Conservation (phyloP, 176 grass and related monocot species). For the Eragrostis curvula region DNA sequence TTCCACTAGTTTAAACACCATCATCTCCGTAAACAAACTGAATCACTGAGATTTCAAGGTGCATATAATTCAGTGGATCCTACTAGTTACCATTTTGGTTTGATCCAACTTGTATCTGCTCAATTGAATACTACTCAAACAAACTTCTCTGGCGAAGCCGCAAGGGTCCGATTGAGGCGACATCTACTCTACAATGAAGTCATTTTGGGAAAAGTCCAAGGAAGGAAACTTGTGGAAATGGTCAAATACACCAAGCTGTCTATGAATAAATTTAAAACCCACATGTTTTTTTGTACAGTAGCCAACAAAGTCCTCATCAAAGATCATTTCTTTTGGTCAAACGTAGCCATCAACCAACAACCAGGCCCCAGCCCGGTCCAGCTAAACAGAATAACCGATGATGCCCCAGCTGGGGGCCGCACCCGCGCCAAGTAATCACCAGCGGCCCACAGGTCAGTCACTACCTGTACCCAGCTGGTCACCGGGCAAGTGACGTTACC, state of each 20-base stretch:
- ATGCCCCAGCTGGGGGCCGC: not conserved
- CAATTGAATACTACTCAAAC: too few species aligned
- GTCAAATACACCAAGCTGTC: not conserved
- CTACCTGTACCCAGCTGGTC: not conserved
- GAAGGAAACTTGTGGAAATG: not conserved
- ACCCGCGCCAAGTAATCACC: not conserved
- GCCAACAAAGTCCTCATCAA: not conserved
- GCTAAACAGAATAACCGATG: too few species aligned
- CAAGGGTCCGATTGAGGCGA: not conserved
- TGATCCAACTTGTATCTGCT: too few species aligned
- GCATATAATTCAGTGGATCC: not conserved
- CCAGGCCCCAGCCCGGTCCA: not conserved
- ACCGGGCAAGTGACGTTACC: slow-evolving; percentile 38
- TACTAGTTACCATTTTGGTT: too few species aligned
- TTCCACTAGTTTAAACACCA: too few species aligned
- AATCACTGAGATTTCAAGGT: too few species aligned
- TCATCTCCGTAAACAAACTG: too few species aligned
- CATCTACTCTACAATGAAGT: not conserved
- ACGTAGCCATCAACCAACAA: slow-evolving; percentile 30
- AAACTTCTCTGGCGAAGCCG: not conserved
- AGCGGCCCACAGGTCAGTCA: slow-evolving; percentile 25
- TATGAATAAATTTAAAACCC: not conserved
- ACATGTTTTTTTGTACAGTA: not conserved
- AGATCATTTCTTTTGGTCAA: slow-evolving; percentile 33
- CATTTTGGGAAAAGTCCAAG: not conserved